Evolutionary conservation across 805 yeast species (phyloP).

Genomic region (Priceomyces melissophilus): DNA sequence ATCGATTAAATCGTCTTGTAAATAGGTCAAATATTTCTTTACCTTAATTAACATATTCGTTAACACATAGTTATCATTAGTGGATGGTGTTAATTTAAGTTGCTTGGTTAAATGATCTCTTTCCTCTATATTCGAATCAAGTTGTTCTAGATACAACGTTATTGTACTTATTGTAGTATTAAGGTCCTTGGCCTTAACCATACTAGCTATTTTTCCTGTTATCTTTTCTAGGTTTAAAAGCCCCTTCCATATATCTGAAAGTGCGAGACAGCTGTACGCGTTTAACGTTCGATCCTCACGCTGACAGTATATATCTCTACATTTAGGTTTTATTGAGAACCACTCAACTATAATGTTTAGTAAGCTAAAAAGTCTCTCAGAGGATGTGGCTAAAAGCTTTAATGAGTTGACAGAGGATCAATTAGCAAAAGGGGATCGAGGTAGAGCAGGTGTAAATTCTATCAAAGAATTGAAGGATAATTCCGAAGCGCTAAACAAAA

Average conservation of each 20-base stretch:
- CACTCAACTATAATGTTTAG: conserved; percentile 29
- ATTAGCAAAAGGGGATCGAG: conserved; percentile 3
- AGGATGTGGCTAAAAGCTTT: conserved; percentile 43
- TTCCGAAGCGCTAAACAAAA: conserved; percentile 30
- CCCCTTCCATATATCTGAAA: too few relatives aligned
- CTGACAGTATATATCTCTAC: too few relatives aligned
- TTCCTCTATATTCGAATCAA: conserved; percentile 31
- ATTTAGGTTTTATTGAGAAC: too few relatives aligned
- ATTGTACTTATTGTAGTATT: conserved; percentile 17
- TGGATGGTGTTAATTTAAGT: conserved; percentile 34
- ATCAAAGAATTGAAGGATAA: conserved; percentile 31
- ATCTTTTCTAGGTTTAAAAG: too few relatives aligned
- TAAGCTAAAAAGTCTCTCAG: conserved; percentile 40
- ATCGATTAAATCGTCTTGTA: conserved; percentile 25
- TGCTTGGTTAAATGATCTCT: conserved; percentile 24
- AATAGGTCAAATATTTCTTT: conserved; percentile 23
- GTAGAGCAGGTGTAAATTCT: conserved; percentile 13
- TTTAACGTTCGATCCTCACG: too few relatives aligned
- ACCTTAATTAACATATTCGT: conserved; percentile 25
- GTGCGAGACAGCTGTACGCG: too few relatives aligned
- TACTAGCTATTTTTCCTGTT: neutral
- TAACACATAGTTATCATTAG: conserved; percentile 37
- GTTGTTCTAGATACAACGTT: conserved; percentile 20
- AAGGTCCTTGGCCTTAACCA: conserved; percentile 13
- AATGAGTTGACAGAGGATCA: conserved; percentile 28